Base-by-base conservation (phyloP, 805 yeast genomes). In the Ogataea pignaliae region DNA sequence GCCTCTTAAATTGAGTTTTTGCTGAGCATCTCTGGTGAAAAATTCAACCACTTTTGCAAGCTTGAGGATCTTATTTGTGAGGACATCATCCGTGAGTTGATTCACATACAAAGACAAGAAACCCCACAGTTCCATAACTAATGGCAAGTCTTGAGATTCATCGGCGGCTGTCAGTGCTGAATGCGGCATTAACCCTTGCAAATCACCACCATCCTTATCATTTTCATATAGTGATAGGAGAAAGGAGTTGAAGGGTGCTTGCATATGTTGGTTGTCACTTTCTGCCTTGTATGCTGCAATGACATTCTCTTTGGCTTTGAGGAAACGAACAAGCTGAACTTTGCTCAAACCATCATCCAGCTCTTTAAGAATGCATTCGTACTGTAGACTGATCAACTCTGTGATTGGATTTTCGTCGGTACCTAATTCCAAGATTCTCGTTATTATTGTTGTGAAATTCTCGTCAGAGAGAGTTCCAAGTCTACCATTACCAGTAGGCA, bases 381-480 rank as follows among this genome's bases (percentile, higher is more conserved):
- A 70, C 53, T 75, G 83, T 15, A 74, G 63, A 35, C 72, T 66
- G 28, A 85, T 71, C 80, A 88, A 85, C 42, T 74, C 78, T 17
- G 71, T 58, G 6, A 84, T 76, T 5, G 91, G 91, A 56, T 79
- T 83, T 35, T 59, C 60, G 44, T 78, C 81, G 2, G 76, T 72
- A n/a, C 81, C 84, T 30, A 85, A 64, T 48, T 83, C 87, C 37
- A 81, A 60, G 30, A 85, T 65, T 50, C 75, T 76, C n/a, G 73
- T 69, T 18, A 83, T 73, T 11, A 72, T 56, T 10, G 69, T 65
- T 16, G 75, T 53, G 46, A 75, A 72, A 26, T 57, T 54, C 15
- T 46, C 43, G 6, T 55, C 50, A 7, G 26, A 21, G 26, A 21
- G 7, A 21, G 26, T 5, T 21, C 47, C 48, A 7, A 41, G 28